Base-by-base conservation (phyloP, 2,329 filamentous ascomycete species). In the Incumbomyces delicatus region DNA sequence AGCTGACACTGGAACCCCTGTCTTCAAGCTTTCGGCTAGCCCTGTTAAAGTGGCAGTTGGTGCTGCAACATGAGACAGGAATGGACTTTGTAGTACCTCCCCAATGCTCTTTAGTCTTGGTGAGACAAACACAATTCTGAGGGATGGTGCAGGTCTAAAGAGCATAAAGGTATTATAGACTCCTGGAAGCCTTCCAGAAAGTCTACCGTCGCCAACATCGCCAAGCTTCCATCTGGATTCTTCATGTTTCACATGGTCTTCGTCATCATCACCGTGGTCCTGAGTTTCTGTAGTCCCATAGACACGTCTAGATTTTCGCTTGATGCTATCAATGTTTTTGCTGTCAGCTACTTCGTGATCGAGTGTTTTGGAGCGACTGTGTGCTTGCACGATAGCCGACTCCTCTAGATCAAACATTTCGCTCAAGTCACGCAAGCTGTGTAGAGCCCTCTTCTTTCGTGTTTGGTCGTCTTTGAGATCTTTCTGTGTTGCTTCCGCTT, bases 11-110 rank as follows among this genome's bases (percentile, higher is more conserved):
- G 63, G 59, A 3, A 58, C 58, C 16, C 66, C 66, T 22, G 60
- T 56, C 6, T 58, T 48, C 17, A 71, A 59, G 7, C 67, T 63
- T 41, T 69, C 63, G 6, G 60, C 52, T 13, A 71, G 57, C 12
- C 63, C 65, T 41, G 61, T 60, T 16, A 66, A 60, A 1, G 69
- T 60, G 11, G 60, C 56, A 12, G 54, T 39, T 1, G 66, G 60
- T 4, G 67, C 68, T 20, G 63, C 66, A n/a, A 71, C 60, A 38
- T 67, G 66, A 17, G 66, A 64, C 30, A 70, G 58, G 44, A 71
- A 62, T 42, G 65, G 64, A 10, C 63, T 66, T 51, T 71, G 68
- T 50, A 58, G 32, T 50, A 61, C 48, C 50, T 56, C 49, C 31
- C 50, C 49, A 18, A 58, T 44, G 50, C 59, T 44, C 51, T 57